A percentile compares a stretch with the other conserved stretches of the same genome.
Evolutionary conservation across 2,329 filamentous ascomycete genomes (phyloP).

Genomic region (Volutella citrinella): DNA sequence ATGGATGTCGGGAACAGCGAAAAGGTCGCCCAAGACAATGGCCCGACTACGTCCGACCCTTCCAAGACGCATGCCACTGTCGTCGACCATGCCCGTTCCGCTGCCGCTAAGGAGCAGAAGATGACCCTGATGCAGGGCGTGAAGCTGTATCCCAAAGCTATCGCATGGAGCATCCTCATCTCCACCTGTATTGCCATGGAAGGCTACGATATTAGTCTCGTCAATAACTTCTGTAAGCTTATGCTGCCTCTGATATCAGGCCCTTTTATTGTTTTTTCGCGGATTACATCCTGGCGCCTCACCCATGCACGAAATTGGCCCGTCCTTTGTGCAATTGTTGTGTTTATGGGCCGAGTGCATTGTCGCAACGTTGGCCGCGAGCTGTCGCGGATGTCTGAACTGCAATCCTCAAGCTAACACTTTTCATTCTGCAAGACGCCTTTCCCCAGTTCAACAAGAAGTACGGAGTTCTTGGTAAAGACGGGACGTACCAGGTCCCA

Average conservation of each 20-base stretch:
- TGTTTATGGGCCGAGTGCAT: too few species aligned
- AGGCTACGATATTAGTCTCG: slow-evolving; percentile 77
- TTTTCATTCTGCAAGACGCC: too few species aligned
- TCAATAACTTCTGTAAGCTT: slow-evolving; percentile 71
- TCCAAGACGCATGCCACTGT: slow-evolving; percentile 27
- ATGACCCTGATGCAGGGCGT: slow-evolving; percentile 77
- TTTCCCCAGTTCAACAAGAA: slow-evolving; percentile 57
- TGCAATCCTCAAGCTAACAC: too few species aligned
- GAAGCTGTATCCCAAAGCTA: slow-evolving; percentile 81
- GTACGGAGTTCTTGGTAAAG: slow-evolving; percentile 47
- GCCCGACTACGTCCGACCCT: slow-evolving; percentile 11
- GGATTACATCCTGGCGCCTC: too few species aligned
- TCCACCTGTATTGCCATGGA: slow-evolving; percentile 93
- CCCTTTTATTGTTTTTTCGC: neutral
- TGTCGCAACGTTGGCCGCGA: too few species aligned
- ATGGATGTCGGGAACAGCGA: too few species aligned
- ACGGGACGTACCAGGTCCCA: slow-evolving; percentile 53
- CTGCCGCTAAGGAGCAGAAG: slow-evolving; percentile 60
- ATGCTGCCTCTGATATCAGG: slow-evolving; percentile 3
- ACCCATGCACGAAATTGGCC: too few species aligned
- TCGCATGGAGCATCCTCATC: slow-evolving; percentile 79
- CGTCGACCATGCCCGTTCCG: slow-evolving; percentile 36
- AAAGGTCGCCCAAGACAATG: slow-evolving; percentile 14
- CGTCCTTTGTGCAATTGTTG: too few species aligned
- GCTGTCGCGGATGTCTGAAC: too few species aligned